Base-by-base conservation (phyloP, 192 early-diverging fungal species). In the Rhizophagus clarus region DNA sequence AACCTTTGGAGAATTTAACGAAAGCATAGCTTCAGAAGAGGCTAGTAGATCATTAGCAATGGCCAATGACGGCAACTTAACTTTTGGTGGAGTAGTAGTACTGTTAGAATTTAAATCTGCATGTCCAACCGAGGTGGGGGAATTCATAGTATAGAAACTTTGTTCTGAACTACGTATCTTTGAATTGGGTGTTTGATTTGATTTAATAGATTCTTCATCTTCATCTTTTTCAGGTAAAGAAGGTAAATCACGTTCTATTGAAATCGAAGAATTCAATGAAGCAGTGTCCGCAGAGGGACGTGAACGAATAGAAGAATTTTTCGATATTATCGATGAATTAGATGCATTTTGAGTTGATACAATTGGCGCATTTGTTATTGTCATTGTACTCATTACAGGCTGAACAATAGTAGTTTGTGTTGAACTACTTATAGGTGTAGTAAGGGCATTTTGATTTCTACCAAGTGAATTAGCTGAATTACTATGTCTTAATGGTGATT, bases 391-490 rank as follows among this genome's bases (percentile, higher is more conserved):
- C 31, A 31, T 77, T 47, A 77, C 63, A 7, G 75, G 75, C 51
- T 77, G 61, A 45, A 79, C 32, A 17, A 79, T 79, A 15, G 77
- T 79, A 47, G 77, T 79, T 61, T 79, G 77, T 5, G 69, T 71
- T 49, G 77, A 56, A 22, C 77, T 49, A 71, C 32, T 71, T 37
- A 61, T 71, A 15, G 64, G 51, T 56, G 51, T 22, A 22, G 20
- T 17, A 56, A 20, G 1, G 4, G 20, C 51, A 56, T 56, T 56
- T 56, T 56, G 51, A 6, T 22, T 56, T 56, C 51, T 20, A 56
- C 20, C 4, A 51, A 71, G 14, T 24, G 32, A n/a, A 7, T 12
- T 10, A 11, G 3, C 10, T 29, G 60, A 9, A 17, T 0, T 31
- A 20, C 62, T 66, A 62, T 32, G 40, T 26, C 75, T 62, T 47